phyloP scores from a whole-genome alignment of 495 filamentous ascomycete genomes.

The Podospora comata region DNA sequence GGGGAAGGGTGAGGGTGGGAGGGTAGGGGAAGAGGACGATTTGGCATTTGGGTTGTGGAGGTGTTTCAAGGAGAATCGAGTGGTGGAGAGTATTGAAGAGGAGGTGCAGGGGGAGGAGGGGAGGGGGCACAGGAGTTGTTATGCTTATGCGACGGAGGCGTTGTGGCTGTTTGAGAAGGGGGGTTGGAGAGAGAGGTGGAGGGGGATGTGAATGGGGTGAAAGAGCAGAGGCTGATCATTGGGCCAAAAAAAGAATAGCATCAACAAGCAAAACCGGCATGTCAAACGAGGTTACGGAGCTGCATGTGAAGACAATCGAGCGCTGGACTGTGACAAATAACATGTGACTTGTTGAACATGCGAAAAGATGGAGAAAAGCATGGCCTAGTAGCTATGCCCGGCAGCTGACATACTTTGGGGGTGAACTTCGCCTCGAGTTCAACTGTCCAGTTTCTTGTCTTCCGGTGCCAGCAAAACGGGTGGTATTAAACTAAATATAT shows the following conservation, averaged over 20 bases:
- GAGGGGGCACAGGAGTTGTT: slow-evolving; percentile 57
- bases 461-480: too few species aligned
- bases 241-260: not conserved
- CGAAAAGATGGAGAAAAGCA: too few species aligned
- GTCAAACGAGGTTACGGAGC: too few species aligned
- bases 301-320: too few species aligned
- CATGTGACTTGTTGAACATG: too few species aligned
- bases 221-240: not conserved
- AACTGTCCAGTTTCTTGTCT: too few species aligned
- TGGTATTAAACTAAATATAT: too few species aligned
- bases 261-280: not conserved
- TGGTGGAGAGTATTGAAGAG: slow-evolving; percentile 67
- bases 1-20: slow-evolving; percentile 57
- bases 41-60: slow-evolving; percentile 64
- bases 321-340: too few species aligned
- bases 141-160: slow-evolving; percentile 82
- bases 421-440: too few species aligned
- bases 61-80: slow-evolving; percentile 70
- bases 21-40: slow-evolving; percentile 47
- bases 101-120: slow-evolving; percentile 56
- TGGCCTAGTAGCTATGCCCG: too few species aligned
- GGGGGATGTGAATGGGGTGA: slow-evolving; percentile 21
- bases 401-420: too few species aligned
- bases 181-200: slow-evolving; percentile 55
- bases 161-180: slow-evolving; percentile 89